Conservation (phyloP, 805 yeast species). For the Nakazawaea peltata region DNA sequence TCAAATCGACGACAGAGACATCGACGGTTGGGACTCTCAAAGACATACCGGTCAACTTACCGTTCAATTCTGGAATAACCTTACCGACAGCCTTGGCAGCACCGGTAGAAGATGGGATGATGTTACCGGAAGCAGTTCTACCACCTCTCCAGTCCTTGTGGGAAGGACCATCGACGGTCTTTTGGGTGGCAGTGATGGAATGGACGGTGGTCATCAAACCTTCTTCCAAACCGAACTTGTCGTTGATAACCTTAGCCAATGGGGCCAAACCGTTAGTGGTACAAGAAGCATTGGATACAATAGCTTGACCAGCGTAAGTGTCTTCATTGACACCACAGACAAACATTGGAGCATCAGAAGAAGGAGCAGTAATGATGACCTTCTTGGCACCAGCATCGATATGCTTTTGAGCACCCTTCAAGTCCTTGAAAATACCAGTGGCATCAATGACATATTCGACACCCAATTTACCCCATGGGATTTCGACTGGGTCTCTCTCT, state of each 20-base stretch:
- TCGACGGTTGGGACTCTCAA: conserved; percentile 70
- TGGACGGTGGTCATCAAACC: conserved; percentile 73
- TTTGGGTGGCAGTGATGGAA: conserved; percentile 66
- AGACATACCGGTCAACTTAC: conserved; percentile 69
- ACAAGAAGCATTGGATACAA: conserved; percentile 66
- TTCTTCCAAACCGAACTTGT: conserved; percentile 60
- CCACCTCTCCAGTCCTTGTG: conserved; percentile 81
- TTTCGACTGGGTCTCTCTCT: conserved; percentile 59
- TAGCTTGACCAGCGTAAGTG: conserved; percentile 48
- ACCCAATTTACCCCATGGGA: conserved; percentile 60
- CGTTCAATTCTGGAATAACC: conserved; percentile 64
- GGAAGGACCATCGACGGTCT: conserved; percentile 72
- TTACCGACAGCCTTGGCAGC: conserved; percentile 74
- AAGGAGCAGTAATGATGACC: conserved; percentile 67
- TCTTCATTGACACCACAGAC: conserved; percentile 64
- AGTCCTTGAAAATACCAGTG: conserved; percentile 64
- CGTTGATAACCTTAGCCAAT: conserved; percentile 62
- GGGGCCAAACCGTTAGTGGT: conserved; percentile 73
- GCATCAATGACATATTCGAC: conserved; percentile 63
- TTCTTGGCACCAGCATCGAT: conserved; percentile 69
- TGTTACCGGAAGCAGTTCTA: conserved; percentile 70
- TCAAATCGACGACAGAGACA: conserved; percentile 66
- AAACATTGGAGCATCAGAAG: conserved; percentile 66
- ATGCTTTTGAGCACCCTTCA: conserved; percentile 62
- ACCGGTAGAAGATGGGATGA: conserved; percentile 70